These are phyloP conservation scores for Lentinula boryana DNA, from an alignment of 768 basidiomycete genomes.

Conservation along the genomic window DNA sequence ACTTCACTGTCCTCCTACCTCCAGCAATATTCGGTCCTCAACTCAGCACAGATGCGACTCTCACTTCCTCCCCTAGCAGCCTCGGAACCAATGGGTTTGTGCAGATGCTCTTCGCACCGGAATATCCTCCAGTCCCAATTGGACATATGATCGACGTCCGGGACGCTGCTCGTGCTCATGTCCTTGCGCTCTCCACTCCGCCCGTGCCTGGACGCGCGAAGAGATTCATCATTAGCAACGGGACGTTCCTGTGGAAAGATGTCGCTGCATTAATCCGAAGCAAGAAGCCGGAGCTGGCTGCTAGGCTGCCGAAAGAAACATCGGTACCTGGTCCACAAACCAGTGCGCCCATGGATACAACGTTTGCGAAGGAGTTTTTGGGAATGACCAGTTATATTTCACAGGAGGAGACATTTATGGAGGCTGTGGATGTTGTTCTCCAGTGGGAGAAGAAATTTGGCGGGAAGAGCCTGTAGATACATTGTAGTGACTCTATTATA, in stretches of 20 bases:
- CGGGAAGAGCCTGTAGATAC: background rate
- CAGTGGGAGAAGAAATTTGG: slow-evolving; percentile 6
- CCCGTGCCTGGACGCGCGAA: slow-evolving; percentile 1
- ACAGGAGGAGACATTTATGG: slow-evolving; percentile 3
- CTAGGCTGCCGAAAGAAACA: background rate
- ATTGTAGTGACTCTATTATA: too few species aligned
- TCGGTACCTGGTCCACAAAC: slow-evolving; percentile 2
- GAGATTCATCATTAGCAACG: background rate
- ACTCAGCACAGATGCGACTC: too few species aligned
- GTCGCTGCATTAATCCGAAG: background rate
- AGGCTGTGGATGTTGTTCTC: background rate
- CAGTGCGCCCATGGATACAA: slow-evolving; percentile 5
- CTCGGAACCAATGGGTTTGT: too few species aligned
- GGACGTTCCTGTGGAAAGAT: slow-evolving; percentile 1
- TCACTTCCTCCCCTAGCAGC: too few species aligned
- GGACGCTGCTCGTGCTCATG: slow-evolving; percentile 9
- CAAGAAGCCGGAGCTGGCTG: slow-evolving; percentile 1
- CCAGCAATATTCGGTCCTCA: too few species aligned
- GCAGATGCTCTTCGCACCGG: background rate
- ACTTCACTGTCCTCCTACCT: background rate
- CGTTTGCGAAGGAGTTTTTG: background rate
- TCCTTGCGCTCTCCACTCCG: slow-evolving; percentile 8
- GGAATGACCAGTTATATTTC: slow-evolving; percentile 2
- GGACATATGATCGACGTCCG: slow-evolving; percentile 11
- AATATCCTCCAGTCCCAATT: slow-evolving; percentile 2